These are phyloP conservation scores for Neurospora cerealis DNA, from an alignment of 495 filamentous ascomycete species.

Conservation along the genomic window DNA sequence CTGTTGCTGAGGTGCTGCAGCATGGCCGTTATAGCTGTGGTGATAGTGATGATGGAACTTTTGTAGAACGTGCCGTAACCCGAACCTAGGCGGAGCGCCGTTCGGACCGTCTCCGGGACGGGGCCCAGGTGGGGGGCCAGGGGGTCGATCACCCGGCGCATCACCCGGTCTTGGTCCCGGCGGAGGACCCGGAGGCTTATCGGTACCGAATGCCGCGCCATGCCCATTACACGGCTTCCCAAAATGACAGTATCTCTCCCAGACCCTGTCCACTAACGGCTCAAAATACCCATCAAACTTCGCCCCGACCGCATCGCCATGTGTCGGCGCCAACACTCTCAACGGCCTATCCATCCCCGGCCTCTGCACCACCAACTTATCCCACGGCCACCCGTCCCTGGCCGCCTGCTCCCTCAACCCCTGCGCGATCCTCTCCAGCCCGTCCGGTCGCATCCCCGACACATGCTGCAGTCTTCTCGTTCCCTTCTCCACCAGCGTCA, in stretches of 20 bases:
- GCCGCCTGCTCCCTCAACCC: slow-evolving; percentile 44
- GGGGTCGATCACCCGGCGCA: neutral
- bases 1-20: neutral
- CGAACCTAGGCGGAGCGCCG: neutral
- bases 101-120: neutral
- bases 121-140: neutral
- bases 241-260: slow-evolving; percentile 23
- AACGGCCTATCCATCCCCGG: slow-evolving; percentile 37
- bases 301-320: slow-evolving; percentile 46
- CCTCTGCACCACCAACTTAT: slow-evolving; percentile 48
- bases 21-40: slow-evolving; percentile 1
- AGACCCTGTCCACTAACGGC: slow-evolving; percentile 53
- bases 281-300: slow-evolving; percentile 57
- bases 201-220: neutral
- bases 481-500: slow-evolving; percentile 44
- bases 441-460: slow-evolving; percentile 47
- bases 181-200: neutral
- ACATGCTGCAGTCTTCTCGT: slow-evolving; percentile 46
- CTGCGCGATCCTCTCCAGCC: slow-evolving; percentile 47
- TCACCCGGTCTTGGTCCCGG: neutral
- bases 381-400: slow-evolving; percentile 53
- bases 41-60: neutral
- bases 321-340: slow-evolving; percentile 56
- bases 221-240: neutral
- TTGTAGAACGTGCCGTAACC: neutral